Evolutionary conservation across 352 stramenopile genomes (phyloP), one percentile per base, ranked within the genome.

Genomic region (Pythium oligandrum): DNA sequence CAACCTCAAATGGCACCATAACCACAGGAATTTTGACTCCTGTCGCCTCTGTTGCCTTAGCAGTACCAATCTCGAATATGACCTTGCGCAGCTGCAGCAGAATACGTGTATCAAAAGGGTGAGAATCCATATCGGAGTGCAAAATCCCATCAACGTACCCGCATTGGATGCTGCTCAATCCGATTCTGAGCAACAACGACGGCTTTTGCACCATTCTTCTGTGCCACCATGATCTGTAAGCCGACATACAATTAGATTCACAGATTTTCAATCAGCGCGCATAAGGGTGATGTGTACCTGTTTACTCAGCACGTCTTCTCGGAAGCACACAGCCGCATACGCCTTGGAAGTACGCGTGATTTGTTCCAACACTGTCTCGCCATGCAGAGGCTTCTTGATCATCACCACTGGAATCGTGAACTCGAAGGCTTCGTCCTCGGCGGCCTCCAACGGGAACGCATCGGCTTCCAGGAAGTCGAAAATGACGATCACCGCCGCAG

Each of bases 391-490:
- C 43, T 81, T 84, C 31, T 78, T 78, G 31, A 86, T 60, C 80
- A 90, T 88, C 11, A 86, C 78, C 1, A 72, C 75, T 32, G 80
- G 78, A 45, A 88, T 88, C 2, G 45, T 49, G 57, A 86, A 85
- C 2, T 79, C 67, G 48, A 71, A 86, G 26, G 75, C 64, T 32
- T 78, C 70, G 33, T 85, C 73, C 4, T 83, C 77, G 4, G 64
- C 59, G 1, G 65, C 45, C 44, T 86, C 73, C 11, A 90, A 65
- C 2, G 73, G 59, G 46, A 90, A 88, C 10, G 80, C 69, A 5
- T 90, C 80, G 0, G 80, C 80, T 3, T 85, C 73, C 0, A 90
- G 61, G 12, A 90, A 86, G 47, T 83, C 75, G 53, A 90, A 88
- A 26, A 88, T 67, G 44, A 89, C 46, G 34, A 83, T 51, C 6